Conservation (phyloP, 441 rosid species). For the Gossypium schwendimanii region DNA sequence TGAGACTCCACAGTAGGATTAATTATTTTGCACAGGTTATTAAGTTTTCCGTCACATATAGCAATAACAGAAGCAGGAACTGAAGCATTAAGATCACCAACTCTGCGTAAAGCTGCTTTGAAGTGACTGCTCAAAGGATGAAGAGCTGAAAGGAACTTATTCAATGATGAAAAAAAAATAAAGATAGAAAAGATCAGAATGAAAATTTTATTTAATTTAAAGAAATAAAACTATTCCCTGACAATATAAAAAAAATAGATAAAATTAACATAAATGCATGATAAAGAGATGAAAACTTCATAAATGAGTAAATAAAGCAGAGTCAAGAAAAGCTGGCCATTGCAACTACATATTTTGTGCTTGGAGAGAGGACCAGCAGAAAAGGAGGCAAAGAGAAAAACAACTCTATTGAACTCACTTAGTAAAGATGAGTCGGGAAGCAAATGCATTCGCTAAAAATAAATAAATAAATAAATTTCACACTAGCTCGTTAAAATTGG, state of each 20-base stretch:
- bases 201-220: not conserved
- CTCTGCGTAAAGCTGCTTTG: slow-evolving; percentile 62
- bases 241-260: not conserved
- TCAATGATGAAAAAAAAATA: slow-evolving; percentile 14
- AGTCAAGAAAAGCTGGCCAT: not conserved
- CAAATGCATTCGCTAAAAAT: not conserved
- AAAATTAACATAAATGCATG: not conserved
- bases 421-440: not conserved
- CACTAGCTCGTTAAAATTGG: not conserved
- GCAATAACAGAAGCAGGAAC: slow-evolving; percentile 75
- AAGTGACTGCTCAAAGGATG: slow-evolving; percentile 82
- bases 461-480: not conserved
- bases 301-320: not conserved
- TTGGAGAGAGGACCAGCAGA: not conserved
- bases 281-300: not conserved
- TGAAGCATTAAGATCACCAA: slow-evolving; percentile 51
- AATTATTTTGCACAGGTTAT: slow-evolving; percentile 56
- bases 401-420: not conserved
- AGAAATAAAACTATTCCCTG: not conserved
- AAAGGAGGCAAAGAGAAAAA: not conserved
- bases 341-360: not conserved
- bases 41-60: slow-evolving; percentile 58
- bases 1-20: slow-evolving; percentile 59
- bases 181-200: slow-evolving; percentile 2
- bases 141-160: slow-evolving; percentile 59